Conservation (phyloP, 2,329 filamentous ascomycete species). For the Colletotrichum trifolii region DNA sequence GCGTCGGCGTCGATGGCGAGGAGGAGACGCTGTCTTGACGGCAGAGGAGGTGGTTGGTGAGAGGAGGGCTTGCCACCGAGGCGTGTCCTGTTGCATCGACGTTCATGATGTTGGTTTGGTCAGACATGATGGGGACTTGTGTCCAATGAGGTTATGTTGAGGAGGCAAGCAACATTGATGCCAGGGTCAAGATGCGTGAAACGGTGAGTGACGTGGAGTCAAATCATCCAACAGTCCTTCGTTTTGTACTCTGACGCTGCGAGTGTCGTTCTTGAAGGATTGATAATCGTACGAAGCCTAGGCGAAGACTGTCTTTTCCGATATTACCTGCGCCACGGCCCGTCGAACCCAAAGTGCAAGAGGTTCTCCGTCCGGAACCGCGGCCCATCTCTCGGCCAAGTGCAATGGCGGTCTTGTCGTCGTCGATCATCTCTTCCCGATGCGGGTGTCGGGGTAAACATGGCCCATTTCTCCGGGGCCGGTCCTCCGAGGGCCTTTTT, state of each 20-base stretch:
- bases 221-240: too few relatives aligned
- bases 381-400: constrained; percentile 15
- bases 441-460: constrained; percentile 5
- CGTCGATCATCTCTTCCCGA: not conserved
- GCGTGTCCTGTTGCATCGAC: not conserved
- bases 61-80: not conserved
- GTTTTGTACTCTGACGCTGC: too few relatives aligned
- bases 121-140: too few relatives aligned
- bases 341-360: not conserved
- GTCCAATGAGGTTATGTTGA: too few relatives aligned
- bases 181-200: too few relatives aligned
- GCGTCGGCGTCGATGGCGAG: not conserved
- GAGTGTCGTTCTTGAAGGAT: too few relatives aligned
- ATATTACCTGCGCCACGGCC: not conserved
- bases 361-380: not conserved
- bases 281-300: not conserved
- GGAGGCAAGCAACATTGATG: too few relatives aligned
- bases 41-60: too few relatives aligned
- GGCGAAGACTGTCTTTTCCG: not conserved
- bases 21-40: constrained; percentile 9
- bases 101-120: not conserved
- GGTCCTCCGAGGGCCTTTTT: not conserved
- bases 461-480: not conserved
- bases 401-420: not conserved
- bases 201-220: too few relatives aligned